Evolutionary conservation across 352 stramenopile genomes (phyloP), one percentile per base, ranked within the genome.

Genomic region (Phytophthora agathidicida): DNA sequence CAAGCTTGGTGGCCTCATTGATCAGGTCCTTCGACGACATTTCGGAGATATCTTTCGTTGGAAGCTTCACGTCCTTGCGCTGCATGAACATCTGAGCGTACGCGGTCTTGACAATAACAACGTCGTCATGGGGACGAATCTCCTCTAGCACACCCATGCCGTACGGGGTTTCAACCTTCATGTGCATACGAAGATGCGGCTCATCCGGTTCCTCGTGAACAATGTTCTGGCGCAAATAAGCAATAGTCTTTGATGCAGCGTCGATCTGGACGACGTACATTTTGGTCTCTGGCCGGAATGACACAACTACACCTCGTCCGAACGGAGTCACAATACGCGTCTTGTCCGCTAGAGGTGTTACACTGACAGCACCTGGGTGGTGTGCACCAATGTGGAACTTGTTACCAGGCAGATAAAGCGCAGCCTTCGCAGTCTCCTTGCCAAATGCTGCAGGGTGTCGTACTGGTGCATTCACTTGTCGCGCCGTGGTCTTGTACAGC

Each of bases 211-310:
- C 86, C 50, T 95, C 86, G n/a, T 59, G 64, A 13, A 95, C 86
- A 31, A 77, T 61, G 2, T 80, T 66, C 26, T 88, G 72, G 3
- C 77, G 83, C 60, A 95, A 45, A 48, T 92, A 95, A 28, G 83
- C 86, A 30, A 86, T 56, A 5, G 74, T 86, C 65, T 88, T 91
- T 6, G 73, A 71, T 5, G 77, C 71, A 5, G 67, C 49, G 32
- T 86, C 68, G 30, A 95, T 63, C 44, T 91, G 83, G 9, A 93
- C 80, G 7, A 95, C 75, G 53, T 93, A 95, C 69, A 93, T 87
- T 55, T 88, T 91, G 23, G 73, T 87, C 35, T 80, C 72, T 22
- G 69, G 61, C 41, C 86, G 86, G 60, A 89, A 95, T 7, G 76
- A 74, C 8, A 95, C 64, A 43, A 93, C 69, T 3, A 88, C 73